A percentile compares a stretch with the other conserved stretches of the same genome.
phyloP scores from a whole-genome alignment of 441 rosid species.

The Bruguiera hainesii region DNA sequence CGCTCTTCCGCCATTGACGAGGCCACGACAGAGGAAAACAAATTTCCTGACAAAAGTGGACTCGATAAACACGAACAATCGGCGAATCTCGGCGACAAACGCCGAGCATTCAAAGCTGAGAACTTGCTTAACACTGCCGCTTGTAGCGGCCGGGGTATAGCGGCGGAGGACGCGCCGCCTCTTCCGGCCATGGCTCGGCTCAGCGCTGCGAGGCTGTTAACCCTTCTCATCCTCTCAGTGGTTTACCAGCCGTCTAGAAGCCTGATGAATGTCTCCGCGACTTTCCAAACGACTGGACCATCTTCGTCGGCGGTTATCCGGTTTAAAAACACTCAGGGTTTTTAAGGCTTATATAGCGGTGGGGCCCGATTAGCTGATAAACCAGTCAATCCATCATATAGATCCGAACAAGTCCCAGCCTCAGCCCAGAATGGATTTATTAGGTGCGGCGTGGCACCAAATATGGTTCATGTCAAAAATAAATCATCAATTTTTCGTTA shows the following conservation, averaged over 20 bases:
- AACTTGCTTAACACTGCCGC: slow-evolving; percentile 32
- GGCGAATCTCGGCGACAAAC: slow-evolving; percentile 30
- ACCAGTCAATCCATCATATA: no score
- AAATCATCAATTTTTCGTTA: no score
- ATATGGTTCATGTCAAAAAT: no score
- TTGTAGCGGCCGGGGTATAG: slow-evolving; percentile 36
- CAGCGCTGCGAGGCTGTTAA: slow-evolving; percentile 37
- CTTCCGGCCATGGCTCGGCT: slow-evolving; percentile 32
- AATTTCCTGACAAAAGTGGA: slow-evolving; percentile 32
- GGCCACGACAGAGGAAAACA: slow-evolving; percentile 54
- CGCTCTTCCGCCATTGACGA: slow-evolving; percentile 49
- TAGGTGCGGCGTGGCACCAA: no score
- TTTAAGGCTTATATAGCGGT: no score
- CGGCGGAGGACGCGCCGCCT: slow-evolving; percentile 15
- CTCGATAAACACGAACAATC: slow-evolving; percentile 27
- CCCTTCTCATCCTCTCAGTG: slow-evolving; percentile 42
- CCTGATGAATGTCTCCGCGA: no score
- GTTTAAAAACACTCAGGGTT: no score
- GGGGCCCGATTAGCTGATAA: no score
- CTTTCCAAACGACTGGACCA: no score
- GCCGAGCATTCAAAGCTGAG: slow-evolving; percentile 23
- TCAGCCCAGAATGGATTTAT: no score
- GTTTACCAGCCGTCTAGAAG: not conserved
- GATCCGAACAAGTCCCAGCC: no score
- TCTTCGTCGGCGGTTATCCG: no score